Percentiles rank a stretch among this genome's conserved stretches.
These are phyloP conservation scores for Naganishia sp. DNA, from an alignment of 1,284 basidiomycete species.

Conservation along the genomic window DNA sequence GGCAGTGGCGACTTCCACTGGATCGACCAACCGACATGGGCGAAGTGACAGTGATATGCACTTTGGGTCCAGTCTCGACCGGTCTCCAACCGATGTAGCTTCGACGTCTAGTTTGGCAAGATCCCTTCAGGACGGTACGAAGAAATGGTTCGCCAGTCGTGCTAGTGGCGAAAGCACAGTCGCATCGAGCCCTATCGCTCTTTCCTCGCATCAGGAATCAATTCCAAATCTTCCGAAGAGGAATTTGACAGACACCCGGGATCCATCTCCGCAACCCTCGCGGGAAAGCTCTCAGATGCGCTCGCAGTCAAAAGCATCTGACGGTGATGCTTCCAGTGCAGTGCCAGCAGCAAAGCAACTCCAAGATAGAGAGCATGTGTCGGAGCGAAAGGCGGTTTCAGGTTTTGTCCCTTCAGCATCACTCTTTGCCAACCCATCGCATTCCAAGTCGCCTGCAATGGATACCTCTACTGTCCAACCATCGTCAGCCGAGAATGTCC, in stretches of 20 bases:
- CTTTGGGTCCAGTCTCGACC: neutral
- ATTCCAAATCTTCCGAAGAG: neutral
- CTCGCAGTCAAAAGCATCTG: too few species aligned
- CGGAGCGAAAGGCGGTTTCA: too few species aligned
- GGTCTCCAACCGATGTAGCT: constrained; percentile 7
- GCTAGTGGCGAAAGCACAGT: constrained; percentile 4
- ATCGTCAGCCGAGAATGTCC: neutral
- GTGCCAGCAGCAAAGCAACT: too few species aligned
- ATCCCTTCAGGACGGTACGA: constrained; percentile 34
- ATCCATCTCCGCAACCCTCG: neutral
- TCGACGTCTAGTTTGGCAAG: constrained; percentile 15
- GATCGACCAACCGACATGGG: neutral
- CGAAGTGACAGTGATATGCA: constrained; percentile 25
- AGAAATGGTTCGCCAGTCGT: constrained; percentile 41
- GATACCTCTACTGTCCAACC: neutral
- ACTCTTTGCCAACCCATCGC: too few species aligned
- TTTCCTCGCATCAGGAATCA: neutral
- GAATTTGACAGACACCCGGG: neutral
- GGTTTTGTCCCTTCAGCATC: too few species aligned
- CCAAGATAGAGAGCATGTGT: too few species aligned
- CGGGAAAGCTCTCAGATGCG: too few species aligned
- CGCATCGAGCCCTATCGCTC: neutral
- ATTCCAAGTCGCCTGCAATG: too few species aligned
- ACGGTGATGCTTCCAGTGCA: too few species aligned
- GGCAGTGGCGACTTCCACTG: constrained; percentile 13